Base-by-base conservation (phyloP, 2,329 filamentous ascomycete genomes). In the Coniochaeta prunicola region DNA sequence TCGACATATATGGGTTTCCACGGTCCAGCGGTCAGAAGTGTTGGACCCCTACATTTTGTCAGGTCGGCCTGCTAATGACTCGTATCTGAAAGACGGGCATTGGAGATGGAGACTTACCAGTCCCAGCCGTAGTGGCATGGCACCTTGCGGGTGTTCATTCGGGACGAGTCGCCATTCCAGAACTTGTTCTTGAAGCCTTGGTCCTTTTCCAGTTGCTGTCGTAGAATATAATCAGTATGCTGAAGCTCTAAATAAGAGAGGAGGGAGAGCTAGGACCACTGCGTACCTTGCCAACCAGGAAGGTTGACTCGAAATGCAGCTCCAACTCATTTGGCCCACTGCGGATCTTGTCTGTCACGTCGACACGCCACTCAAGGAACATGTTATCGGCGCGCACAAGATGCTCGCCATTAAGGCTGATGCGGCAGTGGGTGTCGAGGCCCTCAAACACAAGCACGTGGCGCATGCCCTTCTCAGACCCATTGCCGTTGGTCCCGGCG, bases 51-150 rank as follows among this genome's bases (percentile, higher is more conserved):
- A n/a, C n/a, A n/a, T n/a, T n/a, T 90, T 84, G 0, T 80, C 75
- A 5, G 92, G 71, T 17, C 81, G 76, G 9, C 0, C 85, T 86
- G 9, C 78, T 80, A 0, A 84, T 85, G 69, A 85, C 78, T 57
- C 88, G 64, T 7, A 86, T 77, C 1, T 86, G 85, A n/a, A n/a
- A n/a, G n/a, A n/a, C n/a, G n/a, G n/a, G n/a, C n/a, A n/a, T n/a
- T n/a, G n/a, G n/a, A n/a, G n/a, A n/a, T n/a, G n/a, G n/a, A n/a
- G n/a, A n/a, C n/a, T 0, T 86, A 86, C 86, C 85, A 88, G 65
- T 89, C 86, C 86, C 86, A 89, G 4, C 86, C 85, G 84, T 84
- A 89, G 64, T 88, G 82, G 64, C 86, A 89, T 68, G 89, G 86
- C 0, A 85, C 83, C 66, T 89, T 89, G n/a, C 86, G 74, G n/a